Evolutionary conservation across 2,329 filamentous ascomycete genomes (phyloP).

Genomic region (Myriosclerotinia scirpicola): DNA sequence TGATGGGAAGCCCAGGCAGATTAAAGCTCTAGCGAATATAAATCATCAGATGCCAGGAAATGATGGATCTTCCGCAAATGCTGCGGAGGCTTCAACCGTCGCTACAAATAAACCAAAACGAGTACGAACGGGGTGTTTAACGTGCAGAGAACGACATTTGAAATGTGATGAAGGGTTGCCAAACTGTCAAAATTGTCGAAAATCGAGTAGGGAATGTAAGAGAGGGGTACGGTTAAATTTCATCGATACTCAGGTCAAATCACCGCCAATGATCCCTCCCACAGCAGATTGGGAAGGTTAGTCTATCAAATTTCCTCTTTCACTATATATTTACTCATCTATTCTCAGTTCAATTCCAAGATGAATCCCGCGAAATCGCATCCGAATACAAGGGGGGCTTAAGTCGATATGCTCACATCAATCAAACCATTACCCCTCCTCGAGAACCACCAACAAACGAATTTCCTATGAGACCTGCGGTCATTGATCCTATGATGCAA

Average conservation of each 20-base stretch:
- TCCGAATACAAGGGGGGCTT: constrained; percentile 84
- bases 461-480: constrained; percentile 32
- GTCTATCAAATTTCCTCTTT: constrained; percentile 16
- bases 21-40: constrained; percentile 28
- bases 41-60: constrained; percentile 36
- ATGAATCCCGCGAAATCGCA: constrained; percentile 87
- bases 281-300: constrained; percentile 65
- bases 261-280: constrained; percentile 60
- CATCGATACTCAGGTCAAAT: constrained; percentile 75
- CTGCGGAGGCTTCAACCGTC: constrained; percentile 27
- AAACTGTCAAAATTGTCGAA: constrained; percentile 75
- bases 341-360: constrained; percentile 68
- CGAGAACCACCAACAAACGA: constrained; percentile 32
- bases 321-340: constrained; percentile 4
- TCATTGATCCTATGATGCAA: constrained; percentile 26
- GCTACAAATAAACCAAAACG: constrained; percentile 66
- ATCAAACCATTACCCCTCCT: constrained; percentile 42
- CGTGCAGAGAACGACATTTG: constrained; percentile 83
- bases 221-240: constrained; percentile 87
- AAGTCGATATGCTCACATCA: constrained; percentile 65
- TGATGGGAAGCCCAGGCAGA: constrained; percentile 24
- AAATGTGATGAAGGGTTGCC: constrained; percentile 66
- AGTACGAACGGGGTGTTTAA: constrained; percentile 86
- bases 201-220: constrained; percentile 83
- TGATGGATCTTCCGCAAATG: constrained; percentile 27